These are phyloP conservation scores for Zygnema circumcarinatum DNA, from an alignment of 139 green algal genomes.

Conservation along the genomic window DNA sequence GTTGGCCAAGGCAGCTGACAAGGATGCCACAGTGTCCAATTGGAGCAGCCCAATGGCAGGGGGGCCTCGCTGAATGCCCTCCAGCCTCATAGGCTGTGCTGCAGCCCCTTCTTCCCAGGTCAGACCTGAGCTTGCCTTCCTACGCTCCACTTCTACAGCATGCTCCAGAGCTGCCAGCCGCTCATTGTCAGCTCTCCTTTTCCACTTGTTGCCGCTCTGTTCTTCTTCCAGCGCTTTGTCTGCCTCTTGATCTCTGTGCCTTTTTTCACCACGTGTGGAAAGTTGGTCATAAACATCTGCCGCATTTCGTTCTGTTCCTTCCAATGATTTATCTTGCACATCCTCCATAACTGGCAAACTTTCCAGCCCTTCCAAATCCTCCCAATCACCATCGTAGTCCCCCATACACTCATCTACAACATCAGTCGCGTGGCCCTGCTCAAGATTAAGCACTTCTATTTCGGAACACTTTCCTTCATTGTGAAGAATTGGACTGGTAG, in stretches of 20 bases:
- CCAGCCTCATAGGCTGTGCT: slow-evolving; percentile 46
- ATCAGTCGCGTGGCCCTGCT: no score
- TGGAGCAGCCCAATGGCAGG: slow-evolving; percentile 52
- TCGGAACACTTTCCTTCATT: no score
- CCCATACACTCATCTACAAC: no score
- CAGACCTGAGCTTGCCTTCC: slow-evolving; percentile 7
- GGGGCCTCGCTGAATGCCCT: slow-evolving; percentile 32
- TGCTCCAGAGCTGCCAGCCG: slow-evolving; percentile 31
- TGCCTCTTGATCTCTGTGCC: neutral
- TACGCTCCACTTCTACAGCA: slow-evolving; percentile 42
- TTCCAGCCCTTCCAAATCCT: neutral
- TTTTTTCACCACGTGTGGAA: neutral
- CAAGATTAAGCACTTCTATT: no score
- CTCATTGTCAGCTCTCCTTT: neutral
- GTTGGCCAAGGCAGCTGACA: slow-evolving; percentile 27
- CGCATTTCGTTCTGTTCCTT: neutral
- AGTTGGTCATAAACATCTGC: neutral
- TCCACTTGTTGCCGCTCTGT: neutral
- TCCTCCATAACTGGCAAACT: neutral
- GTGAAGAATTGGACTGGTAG: no score
- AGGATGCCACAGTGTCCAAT: slow-evolving; percentile 21
- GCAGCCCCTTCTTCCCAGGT: slow-evolving; percentile 45
- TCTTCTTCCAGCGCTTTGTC: neutral
- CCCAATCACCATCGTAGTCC: neutral
- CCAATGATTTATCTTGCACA: no score